Percentiles rank a stretch among this genome's conserved stretches.
phyloP scores from a whole-genome alignment of 495 filamentous ascomycete species.

The Penicillium daleae region DNA sequence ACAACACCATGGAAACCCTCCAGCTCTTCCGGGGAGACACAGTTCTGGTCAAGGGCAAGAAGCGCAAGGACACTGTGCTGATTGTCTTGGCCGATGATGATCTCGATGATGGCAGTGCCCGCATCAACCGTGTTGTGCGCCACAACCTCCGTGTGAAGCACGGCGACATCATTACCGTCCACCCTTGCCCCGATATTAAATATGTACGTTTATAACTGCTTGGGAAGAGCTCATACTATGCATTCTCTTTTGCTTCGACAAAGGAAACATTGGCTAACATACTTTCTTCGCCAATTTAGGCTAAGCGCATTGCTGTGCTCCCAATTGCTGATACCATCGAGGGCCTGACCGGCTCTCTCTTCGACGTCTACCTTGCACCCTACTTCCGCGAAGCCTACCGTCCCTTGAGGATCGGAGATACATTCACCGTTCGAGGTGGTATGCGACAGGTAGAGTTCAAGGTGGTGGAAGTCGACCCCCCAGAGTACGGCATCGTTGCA shows the following conservation, averaged over 20 bases:
- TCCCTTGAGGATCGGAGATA: conserved; percentile 92
- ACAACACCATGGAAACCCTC: conserved; percentile 98
- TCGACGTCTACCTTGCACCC: conserved; percentile 98
- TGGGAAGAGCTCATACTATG: neutral
- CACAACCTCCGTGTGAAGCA: conserved; percentile 99
- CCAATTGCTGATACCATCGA: conserved; percentile 98
- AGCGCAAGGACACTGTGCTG: conserved; percentile 97
- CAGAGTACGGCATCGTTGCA: conserved; percentile 96
- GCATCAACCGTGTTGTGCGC: conserved; percentile 96
- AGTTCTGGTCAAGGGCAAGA: conserved; percentile 97
- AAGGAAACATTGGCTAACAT: conserved; percentile 12
- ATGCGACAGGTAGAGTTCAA: conserved; percentile 99
- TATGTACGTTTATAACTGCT: conserved; percentile 67
- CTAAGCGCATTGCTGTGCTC: conserved; percentile 98
- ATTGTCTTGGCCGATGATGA: conserved; percentile 98
- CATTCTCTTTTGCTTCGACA: too few relatives aligned
- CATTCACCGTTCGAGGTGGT: conserved; percentile 95
- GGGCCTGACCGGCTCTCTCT: conserved; percentile 93
- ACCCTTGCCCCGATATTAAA: conserved; percentile 99
- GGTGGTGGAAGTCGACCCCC: conserved; percentile 97
- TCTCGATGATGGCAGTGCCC: conserved; percentile 92
- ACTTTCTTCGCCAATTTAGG: conserved; percentile 52
- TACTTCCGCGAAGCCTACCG: conserved; percentile 99
- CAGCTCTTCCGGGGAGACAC: conserved; percentile 98
- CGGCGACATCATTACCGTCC: conserved; percentile 94